These are phyloP conservation scores for Diplocarpon rosae DNA, from an alignment of 2,329 filamentous ascomycete species.

Conservation along the genomic window DNA sequence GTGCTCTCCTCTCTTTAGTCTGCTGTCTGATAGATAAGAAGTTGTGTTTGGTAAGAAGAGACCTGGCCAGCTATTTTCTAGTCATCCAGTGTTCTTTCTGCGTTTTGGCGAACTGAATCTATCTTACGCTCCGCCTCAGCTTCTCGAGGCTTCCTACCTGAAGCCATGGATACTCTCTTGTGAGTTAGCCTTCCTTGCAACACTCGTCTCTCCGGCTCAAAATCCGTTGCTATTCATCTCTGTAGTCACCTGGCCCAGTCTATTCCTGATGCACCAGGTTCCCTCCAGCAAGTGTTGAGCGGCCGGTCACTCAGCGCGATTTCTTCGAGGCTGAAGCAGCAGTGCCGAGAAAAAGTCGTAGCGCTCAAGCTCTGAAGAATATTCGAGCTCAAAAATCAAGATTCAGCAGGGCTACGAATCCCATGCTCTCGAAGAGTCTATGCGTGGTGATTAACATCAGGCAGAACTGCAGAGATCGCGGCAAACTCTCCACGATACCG, in stretches of 20 bases:
- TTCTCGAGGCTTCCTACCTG: no score
- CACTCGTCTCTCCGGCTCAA: background rate
- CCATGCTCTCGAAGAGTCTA: background rate
- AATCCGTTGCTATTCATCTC: background rate
- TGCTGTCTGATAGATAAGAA: no score
- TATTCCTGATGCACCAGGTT: no score
- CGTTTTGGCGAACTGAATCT: no score
- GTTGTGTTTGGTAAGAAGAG: no score
- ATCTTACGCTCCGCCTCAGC: no score
- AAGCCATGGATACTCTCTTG: slow-evolving; percentile 37
- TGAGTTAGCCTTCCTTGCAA: slow-evolving; percentile 24
- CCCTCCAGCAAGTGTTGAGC: background rate
- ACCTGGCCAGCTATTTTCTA: background rate
- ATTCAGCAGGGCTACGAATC: background rate
- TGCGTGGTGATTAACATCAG: background rate
- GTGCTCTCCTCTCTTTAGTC: no score
- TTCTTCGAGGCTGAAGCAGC: background rate
- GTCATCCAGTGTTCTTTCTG: background rate
- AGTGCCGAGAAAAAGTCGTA: no score
- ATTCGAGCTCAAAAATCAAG: background rate
- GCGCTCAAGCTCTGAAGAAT: no score
- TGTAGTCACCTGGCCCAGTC: background rate
- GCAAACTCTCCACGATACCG: slow-evolving; percentile 83
- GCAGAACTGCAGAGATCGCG: slow-evolving; percentile 71
- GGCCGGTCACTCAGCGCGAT: background rate